Base-by-base conservation (phyloP, 257 asterid species). In the Dorcoceras hygrometricum region DNA sequence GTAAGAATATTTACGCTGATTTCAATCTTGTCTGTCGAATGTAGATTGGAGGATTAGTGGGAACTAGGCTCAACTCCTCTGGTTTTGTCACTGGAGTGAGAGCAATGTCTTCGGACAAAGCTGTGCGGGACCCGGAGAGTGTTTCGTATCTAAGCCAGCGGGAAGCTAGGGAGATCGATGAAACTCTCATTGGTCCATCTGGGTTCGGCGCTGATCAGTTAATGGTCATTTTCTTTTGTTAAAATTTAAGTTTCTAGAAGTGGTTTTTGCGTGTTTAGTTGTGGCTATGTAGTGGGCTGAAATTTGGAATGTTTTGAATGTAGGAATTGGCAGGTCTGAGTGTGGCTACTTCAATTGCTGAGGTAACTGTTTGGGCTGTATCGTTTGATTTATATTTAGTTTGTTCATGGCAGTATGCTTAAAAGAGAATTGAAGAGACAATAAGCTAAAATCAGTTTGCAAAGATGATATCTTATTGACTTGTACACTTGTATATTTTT, bases 271-370 rank as follows among this genome's bases (percentile, higher is more conserved):
- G 58, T 62, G 70, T 31, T 66, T 31, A 63, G 31, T 67, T 59
- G 59, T 43, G 71, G 57, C 9, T n/a, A 28, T 25, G 46, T 39
- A n/a, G 2, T 39, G 50, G 28, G 48, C 18, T 70, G 67, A 66
- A 31, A 31, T 32, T 61, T 69, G 62, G 65, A 14, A 24, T 0
- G 11, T 63, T 70, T 9, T 59, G 65, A 71, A 51, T 83, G 74
- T 76, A 94, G 97, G 99, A 94, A 73, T 83, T 90, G 87, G 99
- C 97, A 80, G 99, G 99, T 64, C 72, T 94, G 87, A 94, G 99
- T 61, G 97, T 94, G 70, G 97, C 99, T 36, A 61, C 90, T 72
- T 87, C 97, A 53, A 85, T 93, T 50, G 95, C 95, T 2, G 96
- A 93, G 97, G 99, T 86, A 27, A 71, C 55, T 4, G 24, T 12